Evolutionary conservation across 352 stramenopile species (phyloP), one percentile per base, ranked within the genome.

Genomic region (Globisporangium sylvaticum): DNA sequence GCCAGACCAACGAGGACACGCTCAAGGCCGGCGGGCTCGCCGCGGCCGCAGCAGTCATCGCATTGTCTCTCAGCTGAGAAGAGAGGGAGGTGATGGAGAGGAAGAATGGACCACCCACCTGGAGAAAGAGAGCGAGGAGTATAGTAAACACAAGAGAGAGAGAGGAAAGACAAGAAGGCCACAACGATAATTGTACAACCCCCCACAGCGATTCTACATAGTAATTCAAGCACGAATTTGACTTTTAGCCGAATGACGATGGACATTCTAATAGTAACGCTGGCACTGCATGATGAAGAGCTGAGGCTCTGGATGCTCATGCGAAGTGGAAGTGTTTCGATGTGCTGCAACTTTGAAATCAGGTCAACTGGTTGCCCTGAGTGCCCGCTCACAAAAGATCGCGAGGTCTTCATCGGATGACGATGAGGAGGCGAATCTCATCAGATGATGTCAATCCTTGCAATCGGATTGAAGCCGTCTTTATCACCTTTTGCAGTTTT

Each of bases 1-100:
- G 62, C 20, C 65, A 75, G 29, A 24, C 66, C 6, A 60, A 56
- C 8, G 67, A 81, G 39, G 66, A 78, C 4, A 48, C 60, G 1
- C 34, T 78, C 54, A 61, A 64, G 14, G 68, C 69, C 2, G 66
- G 65, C 7, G 67, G 62, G 4, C 59, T 81, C 25, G 74, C 74
- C 0, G 71, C 71, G 3, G 56, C 58, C 9, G 74, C 72, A 0
- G 74, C 74, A 1, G 66, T 77, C 53, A 65, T 68, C 34, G 56
- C 64, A 24, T 34, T 68, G 15, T 62, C 52, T 7, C 54, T 67
- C 8, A 37, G 53, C 34, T 67, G 20, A 42, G 9, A 59, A 10
- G 22, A 18, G 14, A 39, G 25, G 5, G 20, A 24, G 50, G 10
- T 6, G 53, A n/a, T 39, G 27, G 14, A 59, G 7, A 22, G 9